A percentile compares a stretch with the other conserved stretches of the same genome.
phyloP scores from a whole-genome alignment of 371 early-diverging fungal species.

The Apophysomyces ossiformis region DNA sequence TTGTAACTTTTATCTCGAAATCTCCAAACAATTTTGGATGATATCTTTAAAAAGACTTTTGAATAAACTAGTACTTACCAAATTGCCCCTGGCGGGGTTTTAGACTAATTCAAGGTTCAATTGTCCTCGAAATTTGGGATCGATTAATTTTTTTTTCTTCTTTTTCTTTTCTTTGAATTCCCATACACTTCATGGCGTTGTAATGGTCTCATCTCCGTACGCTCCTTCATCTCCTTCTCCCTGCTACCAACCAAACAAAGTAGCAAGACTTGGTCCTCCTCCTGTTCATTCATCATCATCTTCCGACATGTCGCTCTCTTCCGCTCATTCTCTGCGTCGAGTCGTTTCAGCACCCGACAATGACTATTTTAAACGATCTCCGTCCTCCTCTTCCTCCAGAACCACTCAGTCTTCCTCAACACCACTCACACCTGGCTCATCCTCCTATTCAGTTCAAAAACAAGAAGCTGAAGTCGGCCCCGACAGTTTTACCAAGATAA shows the following conservation, averaged over 20 bases:
- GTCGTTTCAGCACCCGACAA: slow-evolving; percentile 9
- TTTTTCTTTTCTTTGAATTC: neutral
- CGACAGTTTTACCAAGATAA: slow-evolving; percentile 72
- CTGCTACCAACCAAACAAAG: slow-evolving; percentile 1
- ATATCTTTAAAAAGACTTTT: too few relatives aligned
- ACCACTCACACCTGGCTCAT: neutral
- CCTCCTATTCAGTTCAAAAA: slow-evolving; percentile 14
- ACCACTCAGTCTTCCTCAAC: too few relatives aligned
- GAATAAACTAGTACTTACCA: too few relatives aligned
- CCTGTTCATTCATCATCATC: neutral
- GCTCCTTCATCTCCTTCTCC: slow-evolving; percentile 10
- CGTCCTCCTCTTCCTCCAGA: slow-evolving; percentile 9
- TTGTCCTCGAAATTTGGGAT: too few relatives aligned
- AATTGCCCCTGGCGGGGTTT: too few relatives aligned
- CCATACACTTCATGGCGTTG: neutral
- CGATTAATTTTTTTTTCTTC: neutral
- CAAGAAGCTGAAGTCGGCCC: slow-evolving; percentile 62
- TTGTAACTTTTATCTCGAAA: too few relatives aligned
- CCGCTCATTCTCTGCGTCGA: slow-evolving; percentile 5
- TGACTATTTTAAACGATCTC: slow-evolving; percentile 1
- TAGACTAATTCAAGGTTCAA: too few relatives aligned
- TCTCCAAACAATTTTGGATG: too few relatives aligned
- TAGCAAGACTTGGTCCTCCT: neutral
- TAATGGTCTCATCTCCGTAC: slow-evolving; percentile 9
- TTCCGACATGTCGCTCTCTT: neutral